These are phyloP conservation scores for Candida chauliodis DNA, from an alignment of 805 yeast genomes.

Conservation along the genomic window DNA sequence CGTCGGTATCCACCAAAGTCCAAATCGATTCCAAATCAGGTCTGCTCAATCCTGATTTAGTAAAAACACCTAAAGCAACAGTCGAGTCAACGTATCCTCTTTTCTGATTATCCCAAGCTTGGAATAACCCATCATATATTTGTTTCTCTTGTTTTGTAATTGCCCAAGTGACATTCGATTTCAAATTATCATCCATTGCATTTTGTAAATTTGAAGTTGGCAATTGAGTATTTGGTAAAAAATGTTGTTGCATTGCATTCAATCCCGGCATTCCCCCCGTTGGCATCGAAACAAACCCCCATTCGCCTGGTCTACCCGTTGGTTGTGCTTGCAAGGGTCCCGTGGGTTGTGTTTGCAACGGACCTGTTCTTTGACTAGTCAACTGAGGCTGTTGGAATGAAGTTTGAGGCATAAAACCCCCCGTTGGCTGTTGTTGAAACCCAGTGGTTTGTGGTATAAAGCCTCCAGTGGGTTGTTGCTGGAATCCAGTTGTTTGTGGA, in stretches of 20 bases:
- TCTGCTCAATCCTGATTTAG: slow-evolving; percentile 86
- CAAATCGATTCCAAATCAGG: slow-evolving; percentile 86
- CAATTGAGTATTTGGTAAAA: slow-evolving; percentile 51
- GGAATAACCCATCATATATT: slow-evolving; percentile 82
- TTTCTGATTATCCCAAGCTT: slow-evolving; percentile 73
- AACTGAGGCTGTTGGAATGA: slow-evolving; percentile 18
- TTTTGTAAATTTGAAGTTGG: slow-evolving; percentile 37
- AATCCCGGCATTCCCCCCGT: slow-evolving; percentile 71
- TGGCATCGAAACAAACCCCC: slow-evolving; percentile 73
- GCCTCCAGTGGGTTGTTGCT: slow-evolving; percentile 22
- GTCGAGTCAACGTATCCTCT: slow-evolving; percentile 75
- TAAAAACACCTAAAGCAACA: slow-evolving; percentile 79
- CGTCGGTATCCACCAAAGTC: slow-evolving; percentile 81
- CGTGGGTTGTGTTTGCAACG: slow-evolving; percentile 36
- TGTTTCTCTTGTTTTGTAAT: slow-evolving; percentile 85
- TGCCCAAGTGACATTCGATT: slow-evolving; percentile 68
- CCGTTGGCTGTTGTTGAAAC: slow-evolving; percentile 24
- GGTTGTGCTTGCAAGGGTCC: slow-evolving; percentile 47
- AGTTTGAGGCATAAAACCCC: slow-evolving; percentile 25
- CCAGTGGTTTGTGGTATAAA: slow-evolving; percentile 30
- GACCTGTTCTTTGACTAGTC: slow-evolving; percentile 20
- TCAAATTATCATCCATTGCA: slow-evolving; percentile 41
- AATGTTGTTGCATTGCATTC: slow-evolving; percentile 62
- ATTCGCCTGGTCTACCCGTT: slow-evolving; percentile 72
- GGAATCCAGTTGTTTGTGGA: slow-evolving; percentile 24